Conservation (phyloP, 78 protist genomes). For the Creolimax fragrantissima region DNA sequence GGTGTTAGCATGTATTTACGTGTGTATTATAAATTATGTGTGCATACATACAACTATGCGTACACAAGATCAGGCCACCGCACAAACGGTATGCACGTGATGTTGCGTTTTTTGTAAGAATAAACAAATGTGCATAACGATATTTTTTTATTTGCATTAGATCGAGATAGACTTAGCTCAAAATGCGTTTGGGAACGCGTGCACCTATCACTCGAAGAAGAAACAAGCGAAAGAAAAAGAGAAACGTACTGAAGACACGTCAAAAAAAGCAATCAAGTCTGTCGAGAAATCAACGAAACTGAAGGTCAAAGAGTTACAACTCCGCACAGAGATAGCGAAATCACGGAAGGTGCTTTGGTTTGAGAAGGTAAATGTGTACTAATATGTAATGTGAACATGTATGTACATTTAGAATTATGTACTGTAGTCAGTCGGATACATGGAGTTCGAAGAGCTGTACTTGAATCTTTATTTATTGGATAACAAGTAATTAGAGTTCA, state of each 20-base stretch:
- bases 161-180: constrained; percentile 70
- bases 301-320: constrained; percentile 7
- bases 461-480: too few species aligned
- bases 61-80: too few species aligned
- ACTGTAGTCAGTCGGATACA: too few species aligned
- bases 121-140: too few species aligned
- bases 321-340: constrained; percentile 24
- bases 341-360: constrained; percentile 84
- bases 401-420: neutral
- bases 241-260: neutral
- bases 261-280: constrained; percentile 3
- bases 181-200: constrained; percentile 82
- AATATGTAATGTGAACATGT: neutral
- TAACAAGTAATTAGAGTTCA: too few species aligned
- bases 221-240: constrained; percentile 8
- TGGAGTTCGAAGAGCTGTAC: too few species aligned
- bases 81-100: too few species aligned
- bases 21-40: too few species aligned
- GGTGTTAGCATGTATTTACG: too few species aligned
- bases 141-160: too few species aligned
- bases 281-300: neutral
- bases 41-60: too few species aligned
- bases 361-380: constrained; percentile 59
- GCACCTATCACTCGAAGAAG: constrained; percentile 35
- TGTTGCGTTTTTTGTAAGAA: too few species aligned